Conservation (phyloP, 1,284 basidiomycete species). For the Cystobasidium sp. region DNA sequence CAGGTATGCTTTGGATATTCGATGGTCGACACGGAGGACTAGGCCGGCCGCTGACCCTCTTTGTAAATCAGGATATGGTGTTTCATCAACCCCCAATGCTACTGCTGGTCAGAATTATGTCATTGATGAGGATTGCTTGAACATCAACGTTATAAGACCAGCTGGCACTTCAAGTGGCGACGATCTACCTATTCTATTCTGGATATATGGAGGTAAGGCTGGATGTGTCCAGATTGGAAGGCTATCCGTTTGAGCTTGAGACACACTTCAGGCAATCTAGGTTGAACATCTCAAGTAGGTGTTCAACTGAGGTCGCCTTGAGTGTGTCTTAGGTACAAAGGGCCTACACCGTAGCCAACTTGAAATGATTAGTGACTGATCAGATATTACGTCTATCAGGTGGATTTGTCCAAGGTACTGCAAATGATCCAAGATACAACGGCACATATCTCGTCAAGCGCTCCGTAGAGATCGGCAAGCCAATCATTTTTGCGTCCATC, state of each 20-base stretch:
- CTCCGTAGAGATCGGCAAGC: conserved; percentile 27
- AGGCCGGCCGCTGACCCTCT: background rate
- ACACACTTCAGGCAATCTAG: background rate
- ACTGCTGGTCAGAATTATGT: conserved; percentile 20
- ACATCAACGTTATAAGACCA: conserved; percentile 49
- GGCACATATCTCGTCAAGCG: conserved; percentile 24
- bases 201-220: conserved; percentile 52
- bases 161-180: conserved; percentile 45
- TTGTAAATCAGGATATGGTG: conserved; percentile 22
- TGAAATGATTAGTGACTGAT: too few species aligned
- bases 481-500: conserved; percentile 38
- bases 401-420: conserved; percentile 23
- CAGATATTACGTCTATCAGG: background rate
- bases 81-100: background rate
- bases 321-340: background rate
- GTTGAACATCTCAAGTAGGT: background rate
- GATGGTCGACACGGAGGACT: background rate
- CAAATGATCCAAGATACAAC: conserved; percentile 42
- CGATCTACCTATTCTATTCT: conserved; percentile 54
- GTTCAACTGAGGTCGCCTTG: background rate
- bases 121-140: conserved; percentile 50
- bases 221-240: too few species aligned
- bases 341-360: background rate
- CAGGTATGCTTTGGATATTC: conserved; percentile 5
- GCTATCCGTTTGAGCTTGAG: background rate